Base-by-base conservation (phyloP, 495 filamentous ascomycete species). In the Xylona heveae region DNA sequence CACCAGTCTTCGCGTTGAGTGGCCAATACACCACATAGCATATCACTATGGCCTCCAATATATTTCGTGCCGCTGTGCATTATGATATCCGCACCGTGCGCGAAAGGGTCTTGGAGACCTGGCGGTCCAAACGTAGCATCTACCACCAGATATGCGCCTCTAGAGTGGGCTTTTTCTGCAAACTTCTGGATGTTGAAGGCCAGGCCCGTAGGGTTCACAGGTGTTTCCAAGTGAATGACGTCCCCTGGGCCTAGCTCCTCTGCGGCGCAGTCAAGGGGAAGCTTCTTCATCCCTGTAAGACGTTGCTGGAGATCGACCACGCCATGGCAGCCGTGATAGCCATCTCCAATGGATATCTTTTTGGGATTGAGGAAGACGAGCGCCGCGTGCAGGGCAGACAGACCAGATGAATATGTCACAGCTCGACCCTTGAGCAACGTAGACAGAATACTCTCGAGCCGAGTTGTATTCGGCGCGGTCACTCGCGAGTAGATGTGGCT, bases 61-160 rank as follows among this genome's bases (percentile, higher is more conserved):
- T 93, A 97, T 60, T 97, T 97, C 6, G 83, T 88, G 8, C 80
- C 88, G 15, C 63, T 71, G 51, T 97, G 88, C 75, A 94, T 75
- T 14, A 93, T 68, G 0, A 79, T 49, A 50, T 94, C 83, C 2
- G 74, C 78, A 35, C 82, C 83, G 43, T 58, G 71, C 21, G 42
- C 28, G 46, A 93, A 90, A 2, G 88, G 88, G 41, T 93, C 79
- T 49, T 79, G 74, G 23, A 97, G 59, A 15, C 71, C 71, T 9
- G 88, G 88, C n/a, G 88, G 88, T 1, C 68, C 88, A 47, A 97
- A 93, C 0, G 88, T 97, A 0, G 74, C 65, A 51, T 97, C 88
- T 3, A 97, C 78, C 10, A 72, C 69, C n/a, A 94, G 57, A 34
- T 56, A 61, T 4, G 78, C 80, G 7, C 88, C 83, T 0, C 60